Evolutionary conservation across 345 rosid species (phyloP), one percentile per base, ranked within the genome.

Genomic region (Laguncularia racemosa): DNA sequence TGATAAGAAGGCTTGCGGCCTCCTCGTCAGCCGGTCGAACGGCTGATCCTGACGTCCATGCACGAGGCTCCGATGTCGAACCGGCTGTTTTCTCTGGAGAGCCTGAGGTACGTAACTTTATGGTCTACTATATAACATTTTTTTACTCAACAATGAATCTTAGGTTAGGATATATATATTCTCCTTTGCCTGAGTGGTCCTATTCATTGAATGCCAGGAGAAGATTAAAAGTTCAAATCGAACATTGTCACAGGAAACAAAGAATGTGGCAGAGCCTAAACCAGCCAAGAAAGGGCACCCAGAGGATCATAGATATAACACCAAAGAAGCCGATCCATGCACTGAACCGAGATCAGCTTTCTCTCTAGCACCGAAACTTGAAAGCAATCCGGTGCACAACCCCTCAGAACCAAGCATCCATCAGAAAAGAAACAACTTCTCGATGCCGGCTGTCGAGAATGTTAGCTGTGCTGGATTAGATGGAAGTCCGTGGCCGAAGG

Each of bases 381-480:
- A 78, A 61, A 72, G 65, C 62, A 46, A 57, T 16, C 76, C 73
- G 3, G 81, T 83, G 5, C 63, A 70, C 49, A 70, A 67, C 10
- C 86, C 85, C 0, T 54, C 73, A 2, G 83, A 80, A 6, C 81
- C 88, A 16, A 58, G 52, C 16, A 1, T 57, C 40, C 88, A 76
- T 58, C 96, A 84, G 58, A 84, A 65, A 61, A 81, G 82, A 16
- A 40, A 48, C 50, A 57, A 20, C 47, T 20, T 70, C 0, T 51
- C 52, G 16, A 10, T 53, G 12, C 51, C 49, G 4, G 17, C 46
- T 2, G 50, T 59, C 3, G 73, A 76, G 11, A 68, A 61, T 16
- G 80, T 60, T 28, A 60, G 55, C 58, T 83, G 91, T 23, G 83
- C 67, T 0, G 93, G 85, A 45, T 23, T 83, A 2, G 97, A 83